Conservation (phyloP, 2,329 filamentous ascomycete genomes). For the Alternaria sp. region DNA sequence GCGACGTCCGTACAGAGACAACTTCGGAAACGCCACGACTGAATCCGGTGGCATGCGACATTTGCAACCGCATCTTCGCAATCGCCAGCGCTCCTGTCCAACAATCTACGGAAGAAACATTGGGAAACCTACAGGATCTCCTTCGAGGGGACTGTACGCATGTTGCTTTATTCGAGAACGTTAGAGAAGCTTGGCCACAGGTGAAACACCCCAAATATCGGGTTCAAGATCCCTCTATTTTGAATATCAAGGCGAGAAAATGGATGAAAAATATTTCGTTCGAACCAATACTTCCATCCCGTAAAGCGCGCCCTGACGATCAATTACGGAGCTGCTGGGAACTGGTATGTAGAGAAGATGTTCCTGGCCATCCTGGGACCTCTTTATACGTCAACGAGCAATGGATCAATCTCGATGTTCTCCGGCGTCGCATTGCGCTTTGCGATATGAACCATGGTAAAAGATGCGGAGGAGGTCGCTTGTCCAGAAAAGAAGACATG, state of each 20-base stretch:
- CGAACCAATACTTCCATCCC: not conserved
- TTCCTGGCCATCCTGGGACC: not conserved
- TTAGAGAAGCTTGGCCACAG: not conserved
- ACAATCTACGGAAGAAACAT: not conserved
- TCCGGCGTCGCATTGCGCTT: not conserved
- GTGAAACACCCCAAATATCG: not conserved
- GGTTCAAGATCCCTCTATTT: not conserved
- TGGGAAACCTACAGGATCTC: not conserved
- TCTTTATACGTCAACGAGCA: not conserved
- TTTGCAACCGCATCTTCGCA: not conserved
- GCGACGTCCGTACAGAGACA: not conserved
- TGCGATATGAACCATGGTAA: not conserved
- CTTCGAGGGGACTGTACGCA: not conserved
- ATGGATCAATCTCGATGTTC: not conserved
- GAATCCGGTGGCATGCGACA: not conserved
- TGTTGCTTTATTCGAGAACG: not conserved
- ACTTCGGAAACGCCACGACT: not conserved
- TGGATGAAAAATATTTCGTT: not conserved
- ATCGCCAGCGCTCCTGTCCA: not conserved
- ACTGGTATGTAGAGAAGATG: not conserved
- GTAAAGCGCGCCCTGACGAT: too few species aligned
- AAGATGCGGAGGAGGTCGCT: not conserved
- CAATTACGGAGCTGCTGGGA: not conserved
- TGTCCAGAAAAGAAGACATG: not conserved
- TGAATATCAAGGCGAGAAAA: too few species aligned